Percentiles rank a stretch among this genome's conserved stretches.
Evolutionary conservation across 2,329 filamentous ascomycete species (phyloP).

Genomic region (Exserohilum rostratum): DNA sequence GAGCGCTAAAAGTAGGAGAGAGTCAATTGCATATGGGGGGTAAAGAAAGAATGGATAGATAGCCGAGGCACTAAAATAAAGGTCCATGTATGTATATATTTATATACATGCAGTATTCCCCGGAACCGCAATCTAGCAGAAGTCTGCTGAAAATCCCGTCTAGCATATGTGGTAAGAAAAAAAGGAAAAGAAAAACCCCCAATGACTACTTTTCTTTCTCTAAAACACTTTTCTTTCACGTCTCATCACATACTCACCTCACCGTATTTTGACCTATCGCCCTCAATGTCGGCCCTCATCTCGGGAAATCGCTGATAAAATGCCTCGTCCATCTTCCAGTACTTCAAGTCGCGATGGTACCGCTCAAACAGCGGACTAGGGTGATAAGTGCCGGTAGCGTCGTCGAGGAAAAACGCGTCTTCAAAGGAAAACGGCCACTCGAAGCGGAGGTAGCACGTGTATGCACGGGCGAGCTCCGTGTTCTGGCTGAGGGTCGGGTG

Average conservation of each 20-base stretch:
- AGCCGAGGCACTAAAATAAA: no score
- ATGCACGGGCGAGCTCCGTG: conserved; percentile 26
- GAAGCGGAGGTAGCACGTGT: conserved; percentile 36
- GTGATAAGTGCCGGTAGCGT: conserved; percentile 14
- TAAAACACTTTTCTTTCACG: no score
- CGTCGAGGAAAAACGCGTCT: conserved; percentile 39
- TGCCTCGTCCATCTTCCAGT: conserved; percentile 31
- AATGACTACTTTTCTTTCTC: no score
- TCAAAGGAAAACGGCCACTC: conserved; percentile 44
- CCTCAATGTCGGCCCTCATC: conserved; percentile 40
- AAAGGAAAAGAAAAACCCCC: no score
- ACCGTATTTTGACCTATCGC: conserved; percentile 18
- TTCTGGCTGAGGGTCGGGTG: conserved; percentile 32
- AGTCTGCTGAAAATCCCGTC: no score
- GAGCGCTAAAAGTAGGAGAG: no score
- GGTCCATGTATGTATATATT: no score
- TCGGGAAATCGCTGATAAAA: conserved; percentile 41
- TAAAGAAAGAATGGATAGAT: no score
- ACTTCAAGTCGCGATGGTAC: conserved; percentile 37
- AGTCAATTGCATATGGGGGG: no score
- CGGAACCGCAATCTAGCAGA: no score
- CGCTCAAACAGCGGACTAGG: conserved; percentile 40
- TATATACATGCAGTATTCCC: no score
- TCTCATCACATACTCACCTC: neutral
- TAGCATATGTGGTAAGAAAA: no score